phyloP scores from a whole-genome alignment of 2,329 filamentous ascomycete genomes.

The Monosporascus sp. region DNA sequence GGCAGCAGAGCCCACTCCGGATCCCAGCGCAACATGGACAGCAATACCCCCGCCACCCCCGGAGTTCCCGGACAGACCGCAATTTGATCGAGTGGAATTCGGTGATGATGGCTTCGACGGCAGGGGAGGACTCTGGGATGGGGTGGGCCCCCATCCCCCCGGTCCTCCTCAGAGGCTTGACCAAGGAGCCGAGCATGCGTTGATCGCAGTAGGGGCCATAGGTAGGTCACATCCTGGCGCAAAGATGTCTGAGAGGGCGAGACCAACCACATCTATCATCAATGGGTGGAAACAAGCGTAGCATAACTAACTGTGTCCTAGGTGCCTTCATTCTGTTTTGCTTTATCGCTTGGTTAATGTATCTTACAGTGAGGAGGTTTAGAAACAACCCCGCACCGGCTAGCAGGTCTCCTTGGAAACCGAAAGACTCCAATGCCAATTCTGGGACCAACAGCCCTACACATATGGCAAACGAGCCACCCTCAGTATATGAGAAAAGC shows the following conservation, averaged over 20 bases:
- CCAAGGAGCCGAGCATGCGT: constrained; percentile 24
- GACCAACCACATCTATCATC: no score
- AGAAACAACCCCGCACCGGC: constrained; percentile 15
- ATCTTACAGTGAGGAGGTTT: constrained; percentile 31
- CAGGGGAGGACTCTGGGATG: background rate
- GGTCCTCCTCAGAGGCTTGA: constrained; percentile 12
- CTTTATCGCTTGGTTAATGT: constrained; percentile 40
- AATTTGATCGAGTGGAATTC: background rate
- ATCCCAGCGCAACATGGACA: background rate
- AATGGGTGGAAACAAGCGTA: background rate
- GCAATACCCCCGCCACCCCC: background rate
- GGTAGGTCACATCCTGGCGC: constrained; percentile 16
- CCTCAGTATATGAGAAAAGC: constrained; percentile 19
- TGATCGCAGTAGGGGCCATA: constrained; percentile 30
- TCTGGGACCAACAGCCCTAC: constrained; percentile 6
- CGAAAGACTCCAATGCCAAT: constrained; percentile 8
- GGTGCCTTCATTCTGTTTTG: constrained; percentile 40
- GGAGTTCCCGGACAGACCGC: background rate
- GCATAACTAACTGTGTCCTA: constrained; percentile 12
- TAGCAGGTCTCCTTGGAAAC: constrained; percentile 14
- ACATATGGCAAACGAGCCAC: constrained; percentile 16
- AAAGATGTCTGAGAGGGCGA: no score
- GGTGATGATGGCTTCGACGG: background rate
- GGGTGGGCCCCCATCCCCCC: background rate
- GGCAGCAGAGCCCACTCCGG: background rate